phyloP scores from a whole-genome alignment of 768 basidiomycete species.

The Lactarius sp. region DNA sequence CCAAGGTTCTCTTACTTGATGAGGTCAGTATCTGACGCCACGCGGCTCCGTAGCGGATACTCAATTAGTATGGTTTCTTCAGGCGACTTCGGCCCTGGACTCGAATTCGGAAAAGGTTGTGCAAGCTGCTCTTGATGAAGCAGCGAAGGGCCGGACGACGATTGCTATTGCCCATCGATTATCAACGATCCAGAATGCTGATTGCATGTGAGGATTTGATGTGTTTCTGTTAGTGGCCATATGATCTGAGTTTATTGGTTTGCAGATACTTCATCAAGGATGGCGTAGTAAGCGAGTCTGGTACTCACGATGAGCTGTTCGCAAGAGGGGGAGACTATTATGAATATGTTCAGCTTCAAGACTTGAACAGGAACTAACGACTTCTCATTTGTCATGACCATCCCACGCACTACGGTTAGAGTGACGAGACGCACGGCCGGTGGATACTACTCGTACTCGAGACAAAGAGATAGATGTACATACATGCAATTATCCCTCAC shows the following conservation, averaged over 20 bases:
- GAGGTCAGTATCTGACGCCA: constrained; percentile 16
- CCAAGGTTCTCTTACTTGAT: constrained; percentile 32
- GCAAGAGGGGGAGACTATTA: constrained; percentile 22
- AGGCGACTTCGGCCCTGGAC: constrained; percentile 49
- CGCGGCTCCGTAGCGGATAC: neutral
- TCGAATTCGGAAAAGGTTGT: constrained; percentile 72
- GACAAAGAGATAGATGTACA: neutral
- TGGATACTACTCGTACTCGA: neutral
- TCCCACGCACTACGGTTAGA: neutral
- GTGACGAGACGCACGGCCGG: neutral
- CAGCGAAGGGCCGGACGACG: constrained; percentile 88
- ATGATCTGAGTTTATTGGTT: neutral
- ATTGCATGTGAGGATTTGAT: constrained; percentile 28
- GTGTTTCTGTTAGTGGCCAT: neutral
- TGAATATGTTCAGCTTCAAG: constrained; percentile 26
- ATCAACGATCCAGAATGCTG: constrained; percentile 50
- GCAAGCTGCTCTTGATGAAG: constrained; percentile 88
- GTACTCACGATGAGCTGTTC: constrained; percentile 26
- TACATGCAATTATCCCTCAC: too few species aligned
- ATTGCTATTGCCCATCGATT: constrained; percentile 94
- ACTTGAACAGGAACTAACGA: constrained; percentile 15
- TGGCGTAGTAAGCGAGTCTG: constrained; percentile 23
- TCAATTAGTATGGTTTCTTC: neutral
- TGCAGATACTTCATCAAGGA: constrained; percentile 27
- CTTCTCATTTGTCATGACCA: neutral